phyloP scores from a whole-genome alignment of 176 grass and related monocot genomes.

The Panicum miliaceum region DNA sequence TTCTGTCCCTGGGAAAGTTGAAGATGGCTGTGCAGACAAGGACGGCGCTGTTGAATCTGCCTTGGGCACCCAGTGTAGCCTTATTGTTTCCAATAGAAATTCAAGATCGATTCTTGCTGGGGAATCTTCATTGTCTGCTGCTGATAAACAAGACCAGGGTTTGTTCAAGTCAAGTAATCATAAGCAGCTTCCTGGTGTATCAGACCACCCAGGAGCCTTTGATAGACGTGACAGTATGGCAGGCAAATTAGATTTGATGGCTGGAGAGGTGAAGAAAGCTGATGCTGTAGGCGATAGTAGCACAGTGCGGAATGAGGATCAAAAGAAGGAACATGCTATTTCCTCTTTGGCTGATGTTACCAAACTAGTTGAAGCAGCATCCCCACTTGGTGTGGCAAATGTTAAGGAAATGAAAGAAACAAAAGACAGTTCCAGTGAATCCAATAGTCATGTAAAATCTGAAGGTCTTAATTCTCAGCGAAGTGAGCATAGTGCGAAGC shows the following conservation, averaged over 20 bases:
- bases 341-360: slow-evolving; percentile 22
- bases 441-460: slow-evolving; percentile 38
- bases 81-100: slow-evolving; percentile 27
- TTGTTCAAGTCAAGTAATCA: slow-evolving; percentile 38
- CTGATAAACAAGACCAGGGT: slow-evolving; percentile 41
- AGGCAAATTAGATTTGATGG: slow-evolving; percentile 41
- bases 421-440: slow-evolving; percentile 56
- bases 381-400: slow-evolving; percentile 36
- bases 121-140: slow-evolving; percentile 36
- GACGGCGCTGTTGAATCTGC: slow-evolving; percentile 32
- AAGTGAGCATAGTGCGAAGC: slow-evolving; percentile 38
- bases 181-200: slow-evolving; percentile 21
- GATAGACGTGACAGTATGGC: slow-evolving; percentile 29
- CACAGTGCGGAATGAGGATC: slow-evolving; percentile 35
- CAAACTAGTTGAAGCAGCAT: slow-evolving; percentile 29
- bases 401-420: slow-evolving; percentile 43
- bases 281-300: slow-evolving; percentile 27
- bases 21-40: slow-evolving; percentile 41
- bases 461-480: slow-evolving; percentile 8
- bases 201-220: slow-evolving; percentile 28
- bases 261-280: slow-evolving; percentile 11
- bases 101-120: slow-evolving; percentile 18
- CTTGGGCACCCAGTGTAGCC: slow-evolving; percentile 27
- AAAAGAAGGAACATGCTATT: slow-evolving; percentile 43
- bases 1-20: slow-evolving; percentile 48